These are phyloP conservation scores for Gnaphalium uliginosum DNA, from an alignment of 129 eudicot genomes.

Conservation along the genomic window DNA sequence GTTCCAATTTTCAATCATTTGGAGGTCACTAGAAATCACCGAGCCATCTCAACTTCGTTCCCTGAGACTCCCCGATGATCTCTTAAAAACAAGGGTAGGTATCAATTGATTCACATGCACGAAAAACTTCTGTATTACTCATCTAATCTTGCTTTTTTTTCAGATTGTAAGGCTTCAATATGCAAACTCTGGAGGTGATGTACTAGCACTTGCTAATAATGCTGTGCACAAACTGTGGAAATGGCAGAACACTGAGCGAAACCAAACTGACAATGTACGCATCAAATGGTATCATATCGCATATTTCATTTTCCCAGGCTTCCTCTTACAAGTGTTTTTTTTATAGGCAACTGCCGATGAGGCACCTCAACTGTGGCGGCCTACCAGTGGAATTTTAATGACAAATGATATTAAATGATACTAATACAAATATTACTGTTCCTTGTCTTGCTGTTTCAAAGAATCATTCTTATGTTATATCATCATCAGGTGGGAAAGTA, in stretches of 20 bases:
- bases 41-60: constrained; percentile 60
- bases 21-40: constrained; percentile 53
- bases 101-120: not conserved
- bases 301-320: not conserved
- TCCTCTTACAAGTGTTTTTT: constrained; percentile 7
- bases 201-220: constrained; percentile 55
- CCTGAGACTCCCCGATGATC: constrained; percentile 60
- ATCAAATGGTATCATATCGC: not conserved
- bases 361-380: constrained; percentile 66
- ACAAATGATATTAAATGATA: constrained; percentile 55
- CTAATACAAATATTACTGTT: constrained; percentile 41
- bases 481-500: constrained; percentile 52
- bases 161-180: constrained; percentile 63
- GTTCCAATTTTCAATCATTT: constrained; percentile 43
- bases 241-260: constrained; percentile 55
- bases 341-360: constrained; percentile 54
- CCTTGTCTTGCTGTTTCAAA: constrained; percentile 52
- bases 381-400: constrained; percentile 65
- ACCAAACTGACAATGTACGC: constrained; percentile 43
- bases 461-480: constrained; percentile 45
- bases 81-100: constrained; percentile 47
- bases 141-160: constrained; percentile 11
- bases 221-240: constrained; percentile 72
- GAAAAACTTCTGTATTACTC: not conserved
- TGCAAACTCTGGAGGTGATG: constrained; percentile 57